phyloP scores from a whole-genome alignment of 768 basidiomycete genomes.

The Trametes cinnabarina region DNA sequence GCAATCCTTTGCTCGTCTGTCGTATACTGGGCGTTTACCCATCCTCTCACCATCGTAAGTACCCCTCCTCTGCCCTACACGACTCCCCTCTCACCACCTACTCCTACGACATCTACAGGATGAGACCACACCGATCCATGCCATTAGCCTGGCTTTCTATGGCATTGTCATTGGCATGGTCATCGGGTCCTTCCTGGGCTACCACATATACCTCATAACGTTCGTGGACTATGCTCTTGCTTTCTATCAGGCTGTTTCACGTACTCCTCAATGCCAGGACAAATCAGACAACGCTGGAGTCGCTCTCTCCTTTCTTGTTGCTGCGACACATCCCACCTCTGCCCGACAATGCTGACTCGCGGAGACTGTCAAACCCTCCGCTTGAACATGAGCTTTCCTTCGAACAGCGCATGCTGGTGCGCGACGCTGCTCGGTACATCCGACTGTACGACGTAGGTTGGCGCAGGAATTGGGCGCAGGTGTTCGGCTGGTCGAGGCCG shows the following conservation, averaged over 20 bases:
- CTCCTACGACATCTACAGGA: constrained; percentile 40
- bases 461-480: constrained; percentile 66
- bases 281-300: constrained; percentile 84
- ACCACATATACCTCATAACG: constrained; percentile 76
- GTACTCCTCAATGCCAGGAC: constrained; percentile 44
- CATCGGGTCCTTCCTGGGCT: constrained; percentile 72
- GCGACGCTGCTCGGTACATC: constrained; percentile 57
- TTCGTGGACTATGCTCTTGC: constrained; percentile 36
- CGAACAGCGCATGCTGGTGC: constrained; percentile 62
- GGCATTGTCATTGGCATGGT: constrained; percentile 61
- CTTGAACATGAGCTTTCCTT: constrained; percentile 69
- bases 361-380: constrained; percentile 63
- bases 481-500: constrained; percentile 56
- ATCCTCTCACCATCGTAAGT: constrained; percentile 63
- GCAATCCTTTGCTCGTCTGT: constrained; percentile 50
- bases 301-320: constrained; percentile 71
- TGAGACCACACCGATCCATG: constrained; percentile 65
- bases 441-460: constrained; percentile 74
- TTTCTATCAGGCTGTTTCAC: background rate
- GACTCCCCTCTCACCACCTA: background rate
- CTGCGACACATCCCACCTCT: constrained; percentile 68
- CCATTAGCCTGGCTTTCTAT: constrained; percentile 58
- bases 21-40: constrained; percentile 62
- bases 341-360: constrained; percentile 39
- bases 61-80: background rate